phyloP scores from a whole-genome alignment of 805 yeast genomes.

The Pichia californica region DNA sequence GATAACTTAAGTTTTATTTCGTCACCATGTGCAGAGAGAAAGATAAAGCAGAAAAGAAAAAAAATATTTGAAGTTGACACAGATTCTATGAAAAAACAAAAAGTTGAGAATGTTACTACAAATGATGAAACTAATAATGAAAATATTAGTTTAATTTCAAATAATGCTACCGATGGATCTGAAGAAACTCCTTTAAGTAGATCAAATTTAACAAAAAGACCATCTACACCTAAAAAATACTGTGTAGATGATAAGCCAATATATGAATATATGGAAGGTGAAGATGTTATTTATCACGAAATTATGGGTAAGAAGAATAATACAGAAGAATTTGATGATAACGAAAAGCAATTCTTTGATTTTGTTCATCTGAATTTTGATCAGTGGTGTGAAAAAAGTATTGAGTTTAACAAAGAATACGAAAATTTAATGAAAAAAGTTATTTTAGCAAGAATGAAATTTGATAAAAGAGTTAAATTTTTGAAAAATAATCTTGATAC shows the following conservation, averaged over 20 bases:
- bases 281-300: slow-evolving; percentile 11
- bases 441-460: slow-evolving; percentile 33
- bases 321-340: slow-evolving; percentile 7
- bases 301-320: slow-evolving; percentile 9
- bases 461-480: slow-evolving; percentile 31
- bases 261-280: slow-evolving; percentile 14
- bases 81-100: neutral
- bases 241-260: slow-evolving; percentile 12
- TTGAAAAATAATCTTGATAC: slow-evolving; percentile 17
- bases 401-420: slow-evolving; percentile 29
- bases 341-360: slow-evolving; percentile 16
- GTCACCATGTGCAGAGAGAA: slow-evolving; percentile 11
- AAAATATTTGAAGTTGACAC: neutral
- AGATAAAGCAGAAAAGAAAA: slow-evolving; percentile 3
- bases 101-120: neutral
- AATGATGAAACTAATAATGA: neutral
- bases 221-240: slow-evolving; percentile 13
- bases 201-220: neutral
- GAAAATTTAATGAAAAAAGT: slow-evolving; percentile 29
- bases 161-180: slow-evolving; percentile 10
- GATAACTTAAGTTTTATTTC: slow-evolving; percentile 4
- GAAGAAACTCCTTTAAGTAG: no score
- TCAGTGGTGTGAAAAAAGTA: slow-evolving; percentile 35
- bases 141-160: slow-evolving; percentile 2
- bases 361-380: slow-evolving; percentile 15